phyloP scores from a whole-genome alignment of 1,284 basidiomycete genomes.

The Cutaneotrichosporon sp. region DNA sequence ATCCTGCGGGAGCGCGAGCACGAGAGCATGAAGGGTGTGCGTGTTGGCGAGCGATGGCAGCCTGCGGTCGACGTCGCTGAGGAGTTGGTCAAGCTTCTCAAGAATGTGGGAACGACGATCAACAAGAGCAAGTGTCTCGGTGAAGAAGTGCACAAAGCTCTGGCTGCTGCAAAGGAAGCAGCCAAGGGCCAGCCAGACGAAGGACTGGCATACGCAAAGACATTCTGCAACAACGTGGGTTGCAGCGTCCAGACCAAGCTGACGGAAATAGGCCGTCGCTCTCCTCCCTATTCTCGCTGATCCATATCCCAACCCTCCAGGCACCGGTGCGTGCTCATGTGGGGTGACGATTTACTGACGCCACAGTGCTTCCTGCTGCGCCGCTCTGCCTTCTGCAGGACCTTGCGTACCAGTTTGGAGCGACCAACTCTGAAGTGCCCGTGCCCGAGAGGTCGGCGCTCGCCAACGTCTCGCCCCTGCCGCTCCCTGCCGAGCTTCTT shows the following conservation, averaged over 20 bases:
- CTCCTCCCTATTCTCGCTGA: constrained; percentile 14
- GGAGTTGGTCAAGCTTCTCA: constrained; percentile 21
- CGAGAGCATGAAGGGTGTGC: constrained; percentile 28
- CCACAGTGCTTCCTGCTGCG: constrained; percentile 22
- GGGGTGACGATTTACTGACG: neutral
- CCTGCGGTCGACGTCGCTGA: constrained; percentile 16
- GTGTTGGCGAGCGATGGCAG: constrained; percentile 28
- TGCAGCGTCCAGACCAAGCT: neutral
- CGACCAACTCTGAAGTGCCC: constrained; percentile 5
- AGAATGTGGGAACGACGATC: constrained; percentile 15
- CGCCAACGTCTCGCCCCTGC: constrained; percentile 25
- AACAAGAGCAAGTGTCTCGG: constrained; percentile 23
- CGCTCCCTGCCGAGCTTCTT: constrained; percentile 23
- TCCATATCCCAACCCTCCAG: constrained; percentile 10
- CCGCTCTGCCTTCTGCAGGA: constrained; percentile 32
- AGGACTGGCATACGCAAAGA: constrained; percentile 14
- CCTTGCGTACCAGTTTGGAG: constrained; percentile 19
- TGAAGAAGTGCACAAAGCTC: constrained; percentile 19
- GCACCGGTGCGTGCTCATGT: constrained; percentile 6
- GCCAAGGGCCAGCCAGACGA: constrained; percentile 2
- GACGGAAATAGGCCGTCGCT: constrained; percentile 9
- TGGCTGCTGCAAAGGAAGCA: constrained; percentile 6
- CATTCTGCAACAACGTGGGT: constrained; percentile 24
- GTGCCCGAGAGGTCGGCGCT: constrained; percentile 17
- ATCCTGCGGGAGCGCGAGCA: constrained; percentile 31